Conservation (phyloP, 768 basidiomycete genomes). For the Kwoniella sp. region DNA sequence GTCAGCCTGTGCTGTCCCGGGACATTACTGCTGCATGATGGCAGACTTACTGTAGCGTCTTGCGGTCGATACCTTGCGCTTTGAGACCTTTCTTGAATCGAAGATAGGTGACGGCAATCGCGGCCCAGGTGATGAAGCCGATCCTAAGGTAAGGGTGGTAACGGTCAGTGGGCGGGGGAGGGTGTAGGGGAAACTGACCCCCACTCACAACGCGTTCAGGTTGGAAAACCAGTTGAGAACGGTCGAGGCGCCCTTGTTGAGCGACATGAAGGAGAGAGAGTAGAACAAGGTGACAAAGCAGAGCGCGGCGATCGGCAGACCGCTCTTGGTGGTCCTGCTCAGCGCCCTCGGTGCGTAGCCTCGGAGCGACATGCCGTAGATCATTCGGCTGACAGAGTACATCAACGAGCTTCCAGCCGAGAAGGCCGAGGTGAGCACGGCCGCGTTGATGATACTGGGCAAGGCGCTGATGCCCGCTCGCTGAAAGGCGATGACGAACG, state of each 20-base stretch:
- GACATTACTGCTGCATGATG: no score
- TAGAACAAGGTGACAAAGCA: slow-evolving; percentile 62
- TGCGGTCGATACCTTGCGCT: slow-evolving; percentile 71
- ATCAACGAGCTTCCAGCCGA: slow-evolving; percentile 16
- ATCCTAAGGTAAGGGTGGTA: no score
- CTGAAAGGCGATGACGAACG: slow-evolving; percentile 49
- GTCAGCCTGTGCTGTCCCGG: neutral
- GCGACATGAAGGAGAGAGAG: slow-evolving; percentile 66
- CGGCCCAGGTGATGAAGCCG: slow-evolving; percentile 70
- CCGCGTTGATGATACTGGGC: slow-evolving; percentile 43
- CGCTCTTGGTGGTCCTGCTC: slow-evolving; percentile 62
- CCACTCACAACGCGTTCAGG: slow-evolving; percentile 56
- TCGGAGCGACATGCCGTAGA: slow-evolving; percentile 48
- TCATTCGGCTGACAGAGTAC: slow-evolving; percentile 17
- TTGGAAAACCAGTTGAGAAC: slow-evolving; percentile 75
- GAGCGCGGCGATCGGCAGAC: slow-evolving; percentile 72
- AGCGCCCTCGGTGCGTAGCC: slow-evolving; percentile 83
- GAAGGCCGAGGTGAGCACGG: slow-evolving; percentile 33
- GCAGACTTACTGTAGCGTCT: slow-evolving; percentile 61
- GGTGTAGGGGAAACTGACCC: no score
- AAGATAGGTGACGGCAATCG: slow-evolving; percentile 68
- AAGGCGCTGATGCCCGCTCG: slow-evolving; percentile 43
- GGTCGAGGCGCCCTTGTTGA: slow-evolving; percentile 60
- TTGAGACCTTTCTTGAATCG: slow-evolving; percentile 80
- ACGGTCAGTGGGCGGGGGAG: no score